phyloP scores from a whole-genome alignment of 768 basidiomycete species.

The Ramaria sp. region DNA sequence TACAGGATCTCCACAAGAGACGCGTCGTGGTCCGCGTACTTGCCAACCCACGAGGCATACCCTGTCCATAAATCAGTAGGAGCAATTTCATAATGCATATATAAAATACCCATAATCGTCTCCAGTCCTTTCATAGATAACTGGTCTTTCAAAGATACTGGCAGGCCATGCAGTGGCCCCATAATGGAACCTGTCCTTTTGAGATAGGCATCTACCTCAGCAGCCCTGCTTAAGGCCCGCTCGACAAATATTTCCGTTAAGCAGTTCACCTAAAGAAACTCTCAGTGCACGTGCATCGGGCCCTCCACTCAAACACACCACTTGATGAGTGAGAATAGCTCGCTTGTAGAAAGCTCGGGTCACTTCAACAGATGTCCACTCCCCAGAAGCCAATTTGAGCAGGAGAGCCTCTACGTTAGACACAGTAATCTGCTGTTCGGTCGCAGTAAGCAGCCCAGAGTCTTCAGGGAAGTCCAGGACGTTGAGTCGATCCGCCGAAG shows the following conservation, averaged over 20 bases:
- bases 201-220: constrained; percentile 53
- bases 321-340: constrained; percentile 69
- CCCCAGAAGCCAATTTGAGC: constrained; percentile 36
- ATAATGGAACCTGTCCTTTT: constrained; percentile 51
- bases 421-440: constrained; percentile 53
- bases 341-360: constrained; percentile 67
- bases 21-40: constrained; percentile 44
- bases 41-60: constrained; percentile 64
- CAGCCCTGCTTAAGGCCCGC: constrained; percentile 50
- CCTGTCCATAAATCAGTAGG: constrained; percentile 25
- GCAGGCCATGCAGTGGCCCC: constrained; percentile 69
- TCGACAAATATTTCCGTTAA: constrained; percentile 76
- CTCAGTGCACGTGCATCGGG: neutral
- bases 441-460: constrained; percentile 43
- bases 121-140: constrained; percentile 57
- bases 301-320: constrained; percentile 30
- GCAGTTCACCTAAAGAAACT: constrained; percentile 55
- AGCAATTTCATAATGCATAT: neutral
- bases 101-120: constrained; percentile 47
- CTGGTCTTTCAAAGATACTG: constrained; percentile 69
- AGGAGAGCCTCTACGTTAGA: constrained; percentile 39
- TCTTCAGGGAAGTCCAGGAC: constrained; percentile 43
- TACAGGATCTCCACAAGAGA: constrained; percentile 55
- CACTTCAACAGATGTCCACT: constrained; percentile 58
- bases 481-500: constrained; percentile 34